Percentiles rank a stretch among this genome's conserved stretches.
phyloP scores from a whole-genome alignment of 2,329 filamentous ascomycete species.

The Elsinoe ampelina region DNA sequence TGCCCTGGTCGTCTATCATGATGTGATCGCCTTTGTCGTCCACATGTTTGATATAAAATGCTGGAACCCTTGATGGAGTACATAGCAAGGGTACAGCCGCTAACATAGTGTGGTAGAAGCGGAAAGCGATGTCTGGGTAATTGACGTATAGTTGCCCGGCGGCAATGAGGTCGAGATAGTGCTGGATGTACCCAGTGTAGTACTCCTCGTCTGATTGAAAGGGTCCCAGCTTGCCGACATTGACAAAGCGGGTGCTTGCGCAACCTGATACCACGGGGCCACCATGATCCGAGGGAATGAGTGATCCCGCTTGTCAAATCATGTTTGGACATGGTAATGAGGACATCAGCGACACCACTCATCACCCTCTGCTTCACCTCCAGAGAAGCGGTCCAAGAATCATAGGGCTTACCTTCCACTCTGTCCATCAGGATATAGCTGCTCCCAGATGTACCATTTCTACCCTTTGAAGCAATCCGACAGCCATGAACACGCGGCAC shows the following conservation, averaged over 20 bases:
- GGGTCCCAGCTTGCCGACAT: background rate
- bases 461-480: background rate
- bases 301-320: background rate
- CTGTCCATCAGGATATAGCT: slow-evolving; percentile 9
- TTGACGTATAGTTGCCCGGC: background rate
- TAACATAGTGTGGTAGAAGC: background rate
- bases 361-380: background rate
- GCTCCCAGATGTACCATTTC: background rate
- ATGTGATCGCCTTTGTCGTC: slow-evolving; percentile 44
- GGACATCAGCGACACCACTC: background rate
- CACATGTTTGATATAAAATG: slow-evolving; percentile 36
- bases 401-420: background rate
- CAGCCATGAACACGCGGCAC: background rate
- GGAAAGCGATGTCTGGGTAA: background rate
- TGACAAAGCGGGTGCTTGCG: slow-evolving; percentile 3
- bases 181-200: background rate
- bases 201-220: background rate
- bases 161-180: slow-evolving; percentile 7
- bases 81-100: background rate
- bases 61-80: background rate
- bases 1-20: slow-evolving; percentile 37
- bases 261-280: background rate
- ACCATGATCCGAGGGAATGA: background rate
- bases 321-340: slow-evolving; percentile 6
- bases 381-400: background rate